A percentile compares a stretch with the other conserved stretches of the same genome.
Conservation (phyloP, 1,284 basidiomycete species). For the Sporisorium exsertum region DNA sequence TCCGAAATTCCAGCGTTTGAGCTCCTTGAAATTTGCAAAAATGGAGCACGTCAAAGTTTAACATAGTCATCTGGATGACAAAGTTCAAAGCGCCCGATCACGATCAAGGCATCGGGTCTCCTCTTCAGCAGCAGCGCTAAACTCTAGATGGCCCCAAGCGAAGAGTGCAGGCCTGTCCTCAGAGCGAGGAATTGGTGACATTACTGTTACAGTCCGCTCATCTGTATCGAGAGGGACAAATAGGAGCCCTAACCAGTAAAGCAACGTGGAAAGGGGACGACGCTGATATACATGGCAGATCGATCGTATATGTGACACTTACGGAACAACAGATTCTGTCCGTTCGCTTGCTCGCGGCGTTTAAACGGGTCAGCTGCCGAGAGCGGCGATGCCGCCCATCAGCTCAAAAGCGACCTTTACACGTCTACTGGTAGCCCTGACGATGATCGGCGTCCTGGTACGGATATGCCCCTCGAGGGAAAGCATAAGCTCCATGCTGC, state of each 20-base stretch:
- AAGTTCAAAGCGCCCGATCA: not conserved
- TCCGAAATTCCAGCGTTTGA: conserved; percentile 6
- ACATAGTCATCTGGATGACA: not conserved
- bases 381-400: not conserved
- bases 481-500: not conserved
- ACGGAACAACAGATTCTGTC: not conserved
- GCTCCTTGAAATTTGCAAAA: not conserved
- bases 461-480: not conserved
- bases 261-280: not conserved
- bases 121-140: not conserved
- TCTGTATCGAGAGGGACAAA: not conserved
- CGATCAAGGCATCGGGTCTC: not conserved
- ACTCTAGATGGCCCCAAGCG: not conserved
- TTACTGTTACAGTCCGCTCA: conserved; percentile 6
- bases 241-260: not conserved
- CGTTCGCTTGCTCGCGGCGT: not conserved
- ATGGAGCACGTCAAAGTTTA: not conserved
- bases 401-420: not conserved
- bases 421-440: conserved; percentile 12
- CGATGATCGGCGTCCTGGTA: conserved; percentile 23
- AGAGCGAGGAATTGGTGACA: not conserved
- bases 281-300: not conserved
- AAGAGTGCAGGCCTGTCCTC: not conserved
- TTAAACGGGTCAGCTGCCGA: not conserved
- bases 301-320: not conserved